phyloP scores from a whole-genome alignment of 148 eudicot species.

The Chenopodium formosanum region DNA sequence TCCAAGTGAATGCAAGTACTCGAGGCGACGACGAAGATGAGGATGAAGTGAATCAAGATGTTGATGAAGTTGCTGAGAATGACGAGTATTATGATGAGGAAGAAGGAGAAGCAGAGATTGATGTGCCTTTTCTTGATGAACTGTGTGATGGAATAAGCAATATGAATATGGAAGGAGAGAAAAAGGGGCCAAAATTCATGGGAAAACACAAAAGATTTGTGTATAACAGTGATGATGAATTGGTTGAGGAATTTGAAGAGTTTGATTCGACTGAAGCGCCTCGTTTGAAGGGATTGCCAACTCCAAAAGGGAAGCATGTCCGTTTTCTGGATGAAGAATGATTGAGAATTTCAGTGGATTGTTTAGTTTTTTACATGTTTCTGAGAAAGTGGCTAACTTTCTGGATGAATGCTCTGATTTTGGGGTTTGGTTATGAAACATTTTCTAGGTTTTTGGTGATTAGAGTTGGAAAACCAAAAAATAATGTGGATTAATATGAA shows the following conservation, averaged over 20 bases:
- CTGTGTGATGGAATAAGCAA: conserved; percentile 63
- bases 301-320: conserved; percentile 64
- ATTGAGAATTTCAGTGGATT: neutral
- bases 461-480: neutral
- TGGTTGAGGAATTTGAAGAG: conserved; percentile 28
- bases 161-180: conserved; percentile 37
- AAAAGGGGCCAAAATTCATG: conserved; percentile 21
- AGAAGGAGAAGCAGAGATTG: conserved; percentile 28
- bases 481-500: neutral
- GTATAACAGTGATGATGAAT: conserved; percentile 77
- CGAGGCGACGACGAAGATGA: conserved; percentile 48
- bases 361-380: neutral
- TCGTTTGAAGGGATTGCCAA: conserved; percentile 60
- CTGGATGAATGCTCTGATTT: conserved; percentile 19
- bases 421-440: neutral
- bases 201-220: conserved; percentile 65
- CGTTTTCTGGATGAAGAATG: conserved; percentile 46
- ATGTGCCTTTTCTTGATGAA: conserved; percentile 41
- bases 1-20: conserved; percentile 73
- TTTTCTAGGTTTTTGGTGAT: neutral
- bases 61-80: conserved; percentile 15
- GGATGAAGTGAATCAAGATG: conserved; percentile 32
- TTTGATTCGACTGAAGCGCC: conserved; percentile 16
- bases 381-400: conserved; percentile 43
- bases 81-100: conserved; percentile 22